A percentile compares a stretch with the other conserved stretches of the same genome.
Evolutionary conservation across 208 protist genomes (phyloP).

Genomic region (Crithidia expoeki): DNA sequence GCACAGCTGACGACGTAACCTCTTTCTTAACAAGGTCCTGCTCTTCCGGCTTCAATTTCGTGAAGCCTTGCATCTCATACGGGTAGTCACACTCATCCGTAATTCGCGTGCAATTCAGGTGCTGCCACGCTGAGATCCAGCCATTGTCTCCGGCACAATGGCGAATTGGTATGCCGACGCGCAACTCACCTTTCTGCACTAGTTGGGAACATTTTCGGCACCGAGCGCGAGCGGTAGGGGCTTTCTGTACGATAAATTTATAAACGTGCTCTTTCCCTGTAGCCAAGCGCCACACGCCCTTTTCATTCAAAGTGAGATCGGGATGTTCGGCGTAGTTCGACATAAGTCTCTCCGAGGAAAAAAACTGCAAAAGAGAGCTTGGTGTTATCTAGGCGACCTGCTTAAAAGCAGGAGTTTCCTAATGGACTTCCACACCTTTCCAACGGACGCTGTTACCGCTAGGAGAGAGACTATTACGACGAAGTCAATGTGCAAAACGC

Average conservation of each 20-base stretch:
- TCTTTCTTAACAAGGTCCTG: slow-evolving; percentile 64
- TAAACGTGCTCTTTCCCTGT: slow-evolving; percentile 52
- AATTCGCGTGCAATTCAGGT: slow-evolving; percentile 73
- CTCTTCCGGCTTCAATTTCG: slow-evolving; percentile 44
- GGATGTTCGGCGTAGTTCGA: slow-evolving; percentile 59
- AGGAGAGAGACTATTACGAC: too few relatives aligned
- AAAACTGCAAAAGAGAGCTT: neutral
- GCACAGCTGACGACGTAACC: slow-evolving; percentile 52
- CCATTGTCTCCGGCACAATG: slow-evolving; percentile 83
- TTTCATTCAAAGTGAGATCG: slow-evolving; percentile 70
- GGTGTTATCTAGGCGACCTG: too few relatives aligned
- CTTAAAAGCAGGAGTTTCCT: too few relatives aligned
- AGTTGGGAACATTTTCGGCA: slow-evolving; percentile 89
- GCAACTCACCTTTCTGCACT: slow-evolving; percentile 79
- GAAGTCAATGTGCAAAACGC: too few relatives aligned
- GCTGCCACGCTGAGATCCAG: slow-evolving; percentile 92
- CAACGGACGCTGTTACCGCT: too few relatives aligned
- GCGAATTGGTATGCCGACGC: slow-evolving; percentile 82
- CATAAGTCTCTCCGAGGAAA: slow-evolving; percentile 28
- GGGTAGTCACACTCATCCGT: slow-evolving; percentile 35
- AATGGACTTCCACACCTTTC: too few relatives aligned
- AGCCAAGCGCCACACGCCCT: slow-evolving; percentile 63
- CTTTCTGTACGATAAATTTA: slow-evolving; percentile 66
- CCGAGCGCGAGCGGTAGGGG: slow-evolving; percentile 69
- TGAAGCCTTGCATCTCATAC: slow-evolving; percentile 55